These are phyloP conservation scores for Exophiala xenobiotica DNA, from an alignment of 2,329 filamentous ascomycete genomes.

Conservation along the genomic window DNA sequence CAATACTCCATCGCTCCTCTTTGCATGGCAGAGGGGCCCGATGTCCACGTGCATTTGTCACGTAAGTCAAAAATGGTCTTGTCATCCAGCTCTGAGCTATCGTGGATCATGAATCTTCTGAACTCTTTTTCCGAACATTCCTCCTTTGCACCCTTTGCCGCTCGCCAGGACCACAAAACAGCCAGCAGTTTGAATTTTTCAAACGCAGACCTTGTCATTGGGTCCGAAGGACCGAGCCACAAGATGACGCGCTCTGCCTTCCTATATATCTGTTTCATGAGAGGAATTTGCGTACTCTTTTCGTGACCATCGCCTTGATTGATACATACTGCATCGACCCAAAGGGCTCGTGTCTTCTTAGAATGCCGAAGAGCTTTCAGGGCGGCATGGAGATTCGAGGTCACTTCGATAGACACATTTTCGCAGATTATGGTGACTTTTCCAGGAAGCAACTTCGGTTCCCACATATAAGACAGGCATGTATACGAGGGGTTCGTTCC, in stretches of 20 bases:
- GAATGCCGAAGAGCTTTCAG: not conserved
- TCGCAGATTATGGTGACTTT: not conserved
- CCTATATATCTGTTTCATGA: not conserved
- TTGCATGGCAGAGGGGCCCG: not conserved
- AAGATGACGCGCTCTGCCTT: not conserved
- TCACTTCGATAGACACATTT: not conserved
- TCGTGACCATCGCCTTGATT: not conserved
- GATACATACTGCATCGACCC: not conserved
- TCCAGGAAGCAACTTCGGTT: not conserved
- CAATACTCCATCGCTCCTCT: not conserved
- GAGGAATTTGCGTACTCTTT: not conserved
- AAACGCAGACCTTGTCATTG: not conserved
- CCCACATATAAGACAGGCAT: not conserved
- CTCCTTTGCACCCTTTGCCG: not conserved
- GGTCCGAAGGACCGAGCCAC: not conserved
- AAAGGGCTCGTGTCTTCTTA: not conserved
- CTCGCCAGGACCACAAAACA: not conserved
- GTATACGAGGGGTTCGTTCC: not conserved
- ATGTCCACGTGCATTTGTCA: not conserved
- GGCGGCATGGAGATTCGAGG: not conserved
- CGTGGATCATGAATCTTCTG: not conserved
- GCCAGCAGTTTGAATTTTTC: not conserved
- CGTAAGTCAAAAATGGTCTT: not conserved
- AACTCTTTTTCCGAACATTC: too few relatives aligned
- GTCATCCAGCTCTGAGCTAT: not conserved